phyloP scores from a whole-genome alignment of 1,284 basidiomycete species.

The Leccinum fallax region DNA sequence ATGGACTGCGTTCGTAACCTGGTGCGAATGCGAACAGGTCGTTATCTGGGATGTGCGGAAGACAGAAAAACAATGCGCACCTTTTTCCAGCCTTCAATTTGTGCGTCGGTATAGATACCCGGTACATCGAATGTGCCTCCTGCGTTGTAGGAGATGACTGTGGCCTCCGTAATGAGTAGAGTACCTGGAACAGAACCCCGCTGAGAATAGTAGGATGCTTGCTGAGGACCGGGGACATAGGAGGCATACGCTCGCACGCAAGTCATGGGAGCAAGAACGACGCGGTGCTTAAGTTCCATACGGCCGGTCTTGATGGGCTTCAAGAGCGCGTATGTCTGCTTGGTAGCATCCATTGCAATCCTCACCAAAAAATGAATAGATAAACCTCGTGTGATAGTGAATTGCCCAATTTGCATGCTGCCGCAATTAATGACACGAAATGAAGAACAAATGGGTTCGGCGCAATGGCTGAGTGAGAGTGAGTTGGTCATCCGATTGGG shows the following conservation, averaged over 20 bases:
- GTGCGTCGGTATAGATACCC: background rate
- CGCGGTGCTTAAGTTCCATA: background rate
- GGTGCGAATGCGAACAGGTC: background rate
- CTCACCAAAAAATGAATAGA: background rate
- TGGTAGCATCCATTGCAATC: background rate
- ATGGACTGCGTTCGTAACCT: background rate
- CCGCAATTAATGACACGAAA: background rate
- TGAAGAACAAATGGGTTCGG: background rate
- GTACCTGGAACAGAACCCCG: background rate
- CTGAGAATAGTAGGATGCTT: background rate
- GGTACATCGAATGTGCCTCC: background rate
- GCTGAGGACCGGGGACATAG: background rate
- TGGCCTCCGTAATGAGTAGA: background rate
- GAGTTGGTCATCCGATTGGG: background rate
- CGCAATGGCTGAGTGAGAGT: background rate
- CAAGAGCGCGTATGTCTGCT: background rate
- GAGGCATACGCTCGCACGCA: background rate
- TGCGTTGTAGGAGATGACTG: background rate
- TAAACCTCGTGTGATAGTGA: background rate
- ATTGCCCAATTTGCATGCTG: background rate
- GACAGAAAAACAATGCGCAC: background rate
- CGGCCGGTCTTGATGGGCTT: background rate
- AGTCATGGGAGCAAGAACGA: background rate
- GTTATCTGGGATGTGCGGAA: background rate
- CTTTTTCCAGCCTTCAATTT: background rate